Base-by-base conservation (phyloP, 345 rosid species). In the Hypericum androsaemum region DNA sequence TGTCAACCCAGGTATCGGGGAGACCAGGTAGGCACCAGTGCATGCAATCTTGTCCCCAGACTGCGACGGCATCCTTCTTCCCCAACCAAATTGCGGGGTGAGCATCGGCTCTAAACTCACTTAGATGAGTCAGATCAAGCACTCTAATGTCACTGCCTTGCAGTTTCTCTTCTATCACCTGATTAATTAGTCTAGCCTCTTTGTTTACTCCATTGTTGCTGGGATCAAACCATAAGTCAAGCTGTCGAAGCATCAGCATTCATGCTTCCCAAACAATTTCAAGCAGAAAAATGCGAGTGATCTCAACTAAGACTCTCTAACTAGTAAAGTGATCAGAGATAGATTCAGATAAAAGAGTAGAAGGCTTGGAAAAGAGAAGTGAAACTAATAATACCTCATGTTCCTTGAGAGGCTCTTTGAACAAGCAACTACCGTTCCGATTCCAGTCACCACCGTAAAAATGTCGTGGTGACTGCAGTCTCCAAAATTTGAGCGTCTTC, bases 21-120 rank as follows among this genome's bases (percentile, higher is more conserved):
- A 92, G 74, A 49, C 98, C 97, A 0, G 98, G 95, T 14, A 92
- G 74, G 82, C 98, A 92, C 98, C 98, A 92, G 45, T 92, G 98
- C 98, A 92, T 75, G 79, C 98, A 92, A 69, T 92, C 98, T 66
- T 92, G 95, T 58, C 97, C 94, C 95, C 97, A 88, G 39, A 68
- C 63, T 3, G 81, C 85, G 32, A 92, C 95, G 0, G 97, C 95
- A 37, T 75, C 90, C 63, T 83, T 85, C 78, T 92, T 83, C 56
- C 98, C 98, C 50, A 88, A 54, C 97, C 98, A 88, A 43, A 83
- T 80, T 5, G 98, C 95, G 0, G 94, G 97, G 67, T 83, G 97
- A 39, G 88, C 97, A 73, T 88, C 98, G 14, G 94, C 98, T 70
- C 96, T 77, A 64, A 70, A 88, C 72, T 92, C 95, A 16, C 97